These are phyloP conservation scores for Acorus calamus DNA, from an alignment of 106 monocot species.

Conservation along the genomic window DNA sequence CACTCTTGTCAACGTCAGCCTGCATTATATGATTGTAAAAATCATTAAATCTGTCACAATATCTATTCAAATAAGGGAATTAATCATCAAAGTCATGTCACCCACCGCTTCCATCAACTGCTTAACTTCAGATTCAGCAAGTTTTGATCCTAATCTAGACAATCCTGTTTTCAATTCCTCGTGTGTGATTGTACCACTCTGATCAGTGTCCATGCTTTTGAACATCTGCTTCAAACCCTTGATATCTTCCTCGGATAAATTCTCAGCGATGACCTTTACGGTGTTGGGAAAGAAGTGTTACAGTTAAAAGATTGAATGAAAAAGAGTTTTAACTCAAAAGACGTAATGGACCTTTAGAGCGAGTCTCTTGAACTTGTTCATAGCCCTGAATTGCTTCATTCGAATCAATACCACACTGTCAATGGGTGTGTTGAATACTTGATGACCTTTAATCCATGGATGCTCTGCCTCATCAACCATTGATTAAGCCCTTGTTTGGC, in stretches of 20 bases:
- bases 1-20: slow-evolving; percentile 77
- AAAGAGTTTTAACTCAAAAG: neutral
- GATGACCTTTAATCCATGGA: slow-evolving; percentile 61
- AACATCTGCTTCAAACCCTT: slow-evolving; percentile 83
- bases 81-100: neutral
- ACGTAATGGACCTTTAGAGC: slow-evolving; percentile 42
- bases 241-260: slow-evolving; percentile 57
- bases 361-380: slow-evolving; percentile 80
- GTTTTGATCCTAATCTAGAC: slow-evolving; percentile 50
- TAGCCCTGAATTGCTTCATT: slow-evolving; percentile 87
- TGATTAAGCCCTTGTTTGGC: too few species aligned
- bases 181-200: slow-evolving; percentile 65
- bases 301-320: neutral
- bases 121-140: slow-evolving; percentile 54
- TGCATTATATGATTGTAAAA: slow-evolving; percentile 8
- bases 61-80: neutral
- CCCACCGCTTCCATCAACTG: slow-evolving; percentile 84
- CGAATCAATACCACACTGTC: slow-evolving; percentile 55
- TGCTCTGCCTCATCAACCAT: slow-evolving; percentile 3
- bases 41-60: too few species aligned
- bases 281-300: neutral
- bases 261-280: slow-evolving; percentile 69
- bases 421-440: slow-evolving; percentile 57
- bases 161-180: slow-evolving; percentile 69
- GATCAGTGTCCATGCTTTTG: slow-evolving; percentile 67